Base-by-base conservation (phyloP, 441 rosid genomes). In the Theobroma grandiflorum region DNA sequence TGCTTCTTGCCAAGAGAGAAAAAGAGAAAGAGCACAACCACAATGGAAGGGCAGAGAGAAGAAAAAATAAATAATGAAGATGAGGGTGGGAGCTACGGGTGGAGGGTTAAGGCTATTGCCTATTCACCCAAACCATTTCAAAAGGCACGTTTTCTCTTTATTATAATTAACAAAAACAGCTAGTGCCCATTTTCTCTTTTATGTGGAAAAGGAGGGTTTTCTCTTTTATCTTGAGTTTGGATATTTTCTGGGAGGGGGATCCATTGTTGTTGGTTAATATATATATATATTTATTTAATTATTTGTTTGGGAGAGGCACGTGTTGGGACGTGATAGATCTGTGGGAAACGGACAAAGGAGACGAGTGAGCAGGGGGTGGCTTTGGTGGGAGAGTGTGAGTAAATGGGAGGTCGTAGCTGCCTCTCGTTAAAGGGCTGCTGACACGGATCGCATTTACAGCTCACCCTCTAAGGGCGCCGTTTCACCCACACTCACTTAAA, bases 311-410 rank as follows among this genome's bases (percentile, higher is more conserved):
- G 52, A 68, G 75, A 11, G 55, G 67, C 78, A 66, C 62, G 72
- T 73, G 81, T 16, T 4, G 20, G 2, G 4, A 12, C 10, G 7
- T 33, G 16, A 81, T 53, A n/a, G 63, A 12, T 33, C 15, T 43
- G 5, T 57, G 68, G 33, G 66, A 72, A 52, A 38, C 45, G 10
- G 75, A 72, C 84, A 81, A 72, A 77, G 43, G 43, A 42, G 37
- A n/a, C 55, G 63, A 2, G 78, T 0, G 31, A 26, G 0, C 31
- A 9, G 5, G 37, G 37, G 37, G 26, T 58, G 35, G 63, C 35
- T 59, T 59, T 59, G 33, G 35, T 59, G 37, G 52, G 43, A 52
- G 57, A 35, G 20, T 12, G 63, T 37, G 72, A 40, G 22, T 40
- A 8, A 40, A 52, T 76, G 65, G 61, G 59, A 61, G 80, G 77